Conservation (phyloP, 805 yeast genomes). For the Lachancea quebecensis region DNA sequence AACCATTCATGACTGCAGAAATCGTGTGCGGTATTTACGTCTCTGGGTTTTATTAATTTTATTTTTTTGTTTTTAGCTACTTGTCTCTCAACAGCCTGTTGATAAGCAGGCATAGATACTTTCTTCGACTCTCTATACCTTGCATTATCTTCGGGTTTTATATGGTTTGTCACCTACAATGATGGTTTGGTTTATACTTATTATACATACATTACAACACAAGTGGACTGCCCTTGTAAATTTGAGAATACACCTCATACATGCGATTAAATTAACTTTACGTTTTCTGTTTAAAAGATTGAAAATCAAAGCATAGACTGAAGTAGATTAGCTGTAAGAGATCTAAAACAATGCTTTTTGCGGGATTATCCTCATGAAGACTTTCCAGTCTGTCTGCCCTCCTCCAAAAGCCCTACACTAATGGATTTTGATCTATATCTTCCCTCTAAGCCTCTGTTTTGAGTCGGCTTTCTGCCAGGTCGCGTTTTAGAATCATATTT, state of each 20-base stretch:
- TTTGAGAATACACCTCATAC: no score
- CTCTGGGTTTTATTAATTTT: no score
- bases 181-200: neutral
- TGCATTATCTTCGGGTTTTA: neutral
- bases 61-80: no score
- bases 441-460: slow-evolving; percentile 3
- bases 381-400: slow-evolving; percentile 1
- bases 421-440: slow-evolving; percentile 11
- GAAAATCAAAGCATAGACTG: no score
- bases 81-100: no score
- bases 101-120: no score
- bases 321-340: no score
- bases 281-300: no score
- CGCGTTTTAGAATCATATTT: slow-evolving; percentile 4
- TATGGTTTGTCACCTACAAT: neutral
- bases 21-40: no score
- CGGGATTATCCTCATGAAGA: neutral
- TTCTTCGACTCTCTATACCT: neutral
- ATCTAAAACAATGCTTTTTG: no score
- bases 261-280: no score
- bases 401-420: slow-evolving; percentile 9
- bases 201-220: neutral
- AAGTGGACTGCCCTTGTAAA: neutral
- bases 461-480: neutral
- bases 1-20: neutral